Conservation (phyloP, 139 green algal genomes). For the Astrephomene gubernaculifera region DNA sequence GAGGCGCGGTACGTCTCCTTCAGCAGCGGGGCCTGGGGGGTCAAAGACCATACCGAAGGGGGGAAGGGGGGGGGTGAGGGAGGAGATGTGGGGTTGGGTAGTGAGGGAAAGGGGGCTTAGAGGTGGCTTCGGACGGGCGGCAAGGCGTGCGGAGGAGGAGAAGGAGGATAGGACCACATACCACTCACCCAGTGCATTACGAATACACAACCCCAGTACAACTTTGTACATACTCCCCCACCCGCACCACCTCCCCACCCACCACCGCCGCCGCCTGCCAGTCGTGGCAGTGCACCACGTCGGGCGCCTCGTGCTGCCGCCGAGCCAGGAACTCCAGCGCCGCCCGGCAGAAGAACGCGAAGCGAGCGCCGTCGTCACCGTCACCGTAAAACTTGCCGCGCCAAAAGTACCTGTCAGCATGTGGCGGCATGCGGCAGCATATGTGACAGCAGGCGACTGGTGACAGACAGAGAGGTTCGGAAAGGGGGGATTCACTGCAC, state of each 20-base stretch:
- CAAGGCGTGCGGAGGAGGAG: too few species aligned
- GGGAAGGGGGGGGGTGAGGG: neutral
- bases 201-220: conserved; percentile 64
- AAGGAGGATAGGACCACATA: neutral
- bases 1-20: conserved; percentile 78
- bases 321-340: conserved; percentile 85
- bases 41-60: too few species aligned
- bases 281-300: conserved; percentile 89
- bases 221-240: neutral
- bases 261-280: conserved; percentile 84
- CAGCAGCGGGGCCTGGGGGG: conserved; percentile 77
- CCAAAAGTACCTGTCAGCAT: conserved; percentile 57
- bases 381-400: conserved; percentile 50
- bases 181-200: neutral
- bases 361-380: conserved; percentile 59
- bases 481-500: too few species aligned
- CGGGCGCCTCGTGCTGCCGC: conserved; percentile 53
- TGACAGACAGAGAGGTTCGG: too few species aligned
- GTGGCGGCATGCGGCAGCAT: too few species aligned
- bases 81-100: neutral
- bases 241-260: neutral
- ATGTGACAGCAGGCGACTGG: too few species aligned
- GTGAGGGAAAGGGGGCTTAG: too few species aligned
- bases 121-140: too few species aligned
- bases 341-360: conserved; percentile 63